Evolutionary conservation across 345 rosid genomes (phyloP).

Genomic region (Salix exigua): DNA sequence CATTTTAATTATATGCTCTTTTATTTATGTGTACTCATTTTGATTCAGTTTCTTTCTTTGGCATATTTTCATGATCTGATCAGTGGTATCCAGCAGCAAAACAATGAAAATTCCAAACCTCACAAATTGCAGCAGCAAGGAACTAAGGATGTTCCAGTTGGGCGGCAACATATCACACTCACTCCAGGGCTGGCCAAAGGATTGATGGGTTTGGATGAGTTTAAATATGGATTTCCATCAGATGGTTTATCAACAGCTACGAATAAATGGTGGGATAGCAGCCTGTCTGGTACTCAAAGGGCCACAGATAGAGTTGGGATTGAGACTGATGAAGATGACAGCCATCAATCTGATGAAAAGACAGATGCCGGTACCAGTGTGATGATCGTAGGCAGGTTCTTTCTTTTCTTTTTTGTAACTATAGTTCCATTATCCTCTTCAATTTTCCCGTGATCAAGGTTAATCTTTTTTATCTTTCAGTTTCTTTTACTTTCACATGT

Average conservation of each 20-base stretch:
- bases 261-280: constrained; percentile 69
- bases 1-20: neutral
- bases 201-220: constrained; percentile 46
- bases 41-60: neutral
- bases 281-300: constrained; percentile 23
- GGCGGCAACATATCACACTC: constrained; percentile 17
- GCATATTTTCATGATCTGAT: neutral
- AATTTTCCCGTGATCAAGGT: neutral
- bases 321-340: constrained; percentile 28
- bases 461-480: neutral
- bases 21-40: neutral
- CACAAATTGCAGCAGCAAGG: constrained; percentile 36
- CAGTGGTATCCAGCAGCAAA: constrained; percentile 32
- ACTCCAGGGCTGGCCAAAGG: constrained; percentile 33
- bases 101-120: constrained; percentile 23
- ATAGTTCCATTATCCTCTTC: neutral
- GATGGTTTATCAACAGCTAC: constrained; percentile 47
- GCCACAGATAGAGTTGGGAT: constrained; percentile 12
- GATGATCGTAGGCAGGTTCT: constrained; percentile 16
- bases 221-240: constrained; percentile 68
- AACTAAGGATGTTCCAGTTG: constrained; percentile 22
- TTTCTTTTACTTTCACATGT: constrained; percentile 5
- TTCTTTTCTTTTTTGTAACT: neutral
- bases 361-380: constrained; percentile 6
- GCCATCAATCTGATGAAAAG: constrained; percentile 18